Evolutionary conservation across 768 basidiomycete genomes (phyloP), one percentile per base, ranked within the genome.

Genomic region (Boletus rubropictus): DNA sequence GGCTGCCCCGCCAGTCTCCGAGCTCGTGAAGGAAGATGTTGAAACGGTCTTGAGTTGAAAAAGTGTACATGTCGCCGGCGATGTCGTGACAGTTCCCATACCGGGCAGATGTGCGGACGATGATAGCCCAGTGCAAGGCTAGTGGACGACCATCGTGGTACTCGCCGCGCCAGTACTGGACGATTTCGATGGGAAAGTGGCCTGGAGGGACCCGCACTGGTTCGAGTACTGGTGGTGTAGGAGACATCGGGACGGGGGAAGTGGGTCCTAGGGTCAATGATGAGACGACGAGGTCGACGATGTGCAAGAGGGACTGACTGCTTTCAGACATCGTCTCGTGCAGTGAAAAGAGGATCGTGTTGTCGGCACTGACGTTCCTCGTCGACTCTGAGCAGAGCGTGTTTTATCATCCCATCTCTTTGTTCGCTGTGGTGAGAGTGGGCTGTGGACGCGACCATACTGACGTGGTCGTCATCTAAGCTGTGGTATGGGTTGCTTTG

Each of bases 131-230:
- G 46, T 64, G 64, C 1, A 64, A 36, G 7, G 51, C 62, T 5
- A 35, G 28, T 7, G 57, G 60, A 2, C 5, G 37, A 5, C 46
- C 45, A n/a, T n/a, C n/a, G n/a, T 1, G 14, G 38, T 44, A 48
- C 28, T 59, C 52, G 15, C 63, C 63, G 17, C 56, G 63, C 59
- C 62, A 64, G 41, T 52, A 61, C 32, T 64, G 63, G 45, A 53
- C 45, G 28, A 64, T 44, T 22, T 66, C 57, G 38, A 66, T 56
- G 24, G 57, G 50, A 43, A 50, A 61, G 31, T 25, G 42, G 8
- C 51, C 56, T 1, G 29, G 7, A 7, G 58, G 63, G 21, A 60
- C 56, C 4, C 15, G 33, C 10, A 65, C 42, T 3, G 55, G 55
- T 2, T 52, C 41, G 22, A 62, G 61, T 7, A 50, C 22, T 0